Conservation (phyloP, 345 rosid species). For the Gossypium rotundifolium region DNA sequence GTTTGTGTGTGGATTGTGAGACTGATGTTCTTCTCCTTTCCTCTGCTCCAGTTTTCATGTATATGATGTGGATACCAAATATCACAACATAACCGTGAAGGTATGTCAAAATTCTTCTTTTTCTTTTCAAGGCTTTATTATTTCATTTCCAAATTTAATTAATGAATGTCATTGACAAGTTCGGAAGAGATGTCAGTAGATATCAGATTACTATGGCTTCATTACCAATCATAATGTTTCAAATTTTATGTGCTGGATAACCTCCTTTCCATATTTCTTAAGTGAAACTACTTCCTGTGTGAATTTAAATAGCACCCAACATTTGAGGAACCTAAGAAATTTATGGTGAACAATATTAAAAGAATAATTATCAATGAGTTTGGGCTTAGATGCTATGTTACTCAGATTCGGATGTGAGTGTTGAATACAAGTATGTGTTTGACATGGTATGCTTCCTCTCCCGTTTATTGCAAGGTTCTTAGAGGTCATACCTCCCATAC, state of each 20-base stretch:
- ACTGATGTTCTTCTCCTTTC: slow-evolving; percentile 11
- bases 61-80: slow-evolving; percentile 67
- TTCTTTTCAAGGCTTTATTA: background rate
- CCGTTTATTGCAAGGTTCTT: background rate
- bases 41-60: slow-evolving; percentile 48
- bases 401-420: too few species aligned
- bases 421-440: background rate
- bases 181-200: background rate
- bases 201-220: background rate
- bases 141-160: too few species aligned
- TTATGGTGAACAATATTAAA: background rate
- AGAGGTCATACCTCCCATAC: background rate
- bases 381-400: too few species aligned
- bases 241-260: background rate
- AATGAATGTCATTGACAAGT: too few species aligned
- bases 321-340: background rate
- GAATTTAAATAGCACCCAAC: background rate
- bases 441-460: background rate
- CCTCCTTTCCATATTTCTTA: background rate
- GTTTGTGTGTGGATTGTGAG: background rate
- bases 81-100: slow-evolving; percentile 68
- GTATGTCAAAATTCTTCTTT: slow-evolving; percentile 25
- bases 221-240: background rate
- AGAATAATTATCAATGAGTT: background rate
- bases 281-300: background rate